Base-by-base conservation (phyloP, 306 rosid species). In the Pachyrhizus erosus region DNA sequence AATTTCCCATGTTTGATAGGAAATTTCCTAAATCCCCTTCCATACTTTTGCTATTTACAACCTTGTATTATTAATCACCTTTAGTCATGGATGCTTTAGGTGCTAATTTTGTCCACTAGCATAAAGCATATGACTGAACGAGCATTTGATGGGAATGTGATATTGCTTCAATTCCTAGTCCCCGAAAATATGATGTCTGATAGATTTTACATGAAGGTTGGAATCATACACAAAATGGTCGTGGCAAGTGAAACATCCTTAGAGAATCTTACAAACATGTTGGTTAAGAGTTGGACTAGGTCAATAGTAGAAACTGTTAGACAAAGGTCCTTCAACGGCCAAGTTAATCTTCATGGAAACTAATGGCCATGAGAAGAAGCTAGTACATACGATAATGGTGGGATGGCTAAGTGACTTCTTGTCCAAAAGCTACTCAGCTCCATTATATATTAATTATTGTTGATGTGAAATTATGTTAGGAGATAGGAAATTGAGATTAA, bases 181-280 rank as follows among this genome's bases (percentile, higher is more conserved):
- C 18, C 34, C 29, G 4, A 18, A 61, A 46, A 24, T 34, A 26
- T 27, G 11, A 45, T 12, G 73, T 18, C 9, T 64, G 29, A 13
- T 51, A 26, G 26, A 55, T 42, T 26, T 80, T 21, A 15, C 77
- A 29, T 11, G 31, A 46, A 61, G 24, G 43, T 45, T 42, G 71
- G n/a, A 31, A 58, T 57, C 34, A 15, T 40, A 9, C 43, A 24
- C 78, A 26, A 11, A 61, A 51, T 15, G n/a, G 66, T 34, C 40
- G 14, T 75, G 48, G 65, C 52, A 69, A 17, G 57, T 46, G 55
- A 58, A 83, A 45, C 72, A 42, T 57, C 78, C 77, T 57, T 76
- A 21, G 4, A 29, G 37, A 33, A 33, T 65, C 39, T 9, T 29
- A 46, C 74, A 31, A 78, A 78, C 52, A 66, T 34, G 46, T 8